These are phyloP conservation scores for Spongispora temasekensis DNA, from an alignment of 1,284 basidiomycete genomes.

Conservation along the genomic window DNA sequence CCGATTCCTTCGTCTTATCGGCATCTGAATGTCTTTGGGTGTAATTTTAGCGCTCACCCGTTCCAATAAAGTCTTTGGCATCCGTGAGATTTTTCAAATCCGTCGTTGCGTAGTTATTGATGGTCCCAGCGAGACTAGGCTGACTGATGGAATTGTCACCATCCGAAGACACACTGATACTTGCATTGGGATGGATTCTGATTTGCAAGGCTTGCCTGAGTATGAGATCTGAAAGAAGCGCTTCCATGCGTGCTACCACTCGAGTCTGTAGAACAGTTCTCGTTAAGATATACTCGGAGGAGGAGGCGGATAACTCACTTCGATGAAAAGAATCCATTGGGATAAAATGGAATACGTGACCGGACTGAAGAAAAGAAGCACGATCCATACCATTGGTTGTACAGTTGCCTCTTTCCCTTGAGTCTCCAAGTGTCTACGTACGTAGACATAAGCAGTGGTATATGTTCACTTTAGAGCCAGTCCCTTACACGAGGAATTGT, in stretches of 20 bases:
- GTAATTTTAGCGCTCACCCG: constrained; percentile 18
- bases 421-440: constrained; percentile 18
- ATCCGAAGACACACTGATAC: neutral
- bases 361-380: constrained; percentile 40
- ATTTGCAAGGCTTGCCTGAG: constrained; percentile 60
- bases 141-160: neutral
- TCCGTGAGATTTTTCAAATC: constrained; percentile 50
- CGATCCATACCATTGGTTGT: constrained; percentile 28
- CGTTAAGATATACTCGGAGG: neutral
- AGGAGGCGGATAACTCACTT: constrained; percentile 9
- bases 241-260: constrained; percentile 34
- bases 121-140: constrained; percentile 42
- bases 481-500: constrained; percentile 13
- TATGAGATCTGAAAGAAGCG: constrained; percentile 56
- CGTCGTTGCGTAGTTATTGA: constrained; percentile 58
- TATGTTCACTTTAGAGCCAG: neutral
- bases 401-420: constrained; percentile 12
- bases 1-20: constrained; percentile 30
- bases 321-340: constrained; percentile 41
- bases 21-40: neutral
- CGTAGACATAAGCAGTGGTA: neutral
- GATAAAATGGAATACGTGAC: constrained; percentile 37
- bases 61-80: constrained; percentile 44
- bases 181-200: constrained; percentile 43
- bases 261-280: constrained; percentile 20